Evolutionary conservation across 148 eudicot species (phyloP).

Genomic region (Drosera capensis): DNA sequence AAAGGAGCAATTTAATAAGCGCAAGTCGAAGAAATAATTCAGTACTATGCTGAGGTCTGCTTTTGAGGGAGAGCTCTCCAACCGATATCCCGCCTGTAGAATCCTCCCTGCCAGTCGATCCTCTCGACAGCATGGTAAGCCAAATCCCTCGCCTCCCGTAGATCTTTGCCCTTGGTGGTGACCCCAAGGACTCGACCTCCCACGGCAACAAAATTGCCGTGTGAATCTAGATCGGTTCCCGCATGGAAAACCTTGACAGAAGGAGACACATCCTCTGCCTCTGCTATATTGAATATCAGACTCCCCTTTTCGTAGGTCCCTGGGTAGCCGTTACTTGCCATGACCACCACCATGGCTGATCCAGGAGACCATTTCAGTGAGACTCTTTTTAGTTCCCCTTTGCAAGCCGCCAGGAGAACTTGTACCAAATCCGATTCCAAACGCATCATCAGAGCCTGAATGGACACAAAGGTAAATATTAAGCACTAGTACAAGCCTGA

Average conservation of each 20-base stretch:
- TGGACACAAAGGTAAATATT: background rate
- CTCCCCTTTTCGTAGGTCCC: slow-evolving; percentile 69
- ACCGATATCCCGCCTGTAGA: slow-evolving; percentile 69
- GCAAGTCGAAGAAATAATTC: no score
- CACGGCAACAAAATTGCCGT: slow-evolving; percentile 56
- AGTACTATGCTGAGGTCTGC: slow-evolving; percentile 4
- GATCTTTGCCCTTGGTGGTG: slow-evolving; percentile 75
- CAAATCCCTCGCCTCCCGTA: slow-evolving; percentile 61
- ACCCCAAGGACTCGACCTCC: slow-evolving; percentile 95
- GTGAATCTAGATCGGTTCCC: slow-evolving; percentile 55
- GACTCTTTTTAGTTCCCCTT: slow-evolving; percentile 47
- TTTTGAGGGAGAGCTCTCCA: slow-evolving; percentile 75
- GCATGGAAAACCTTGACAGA: slow-evolving; percentile 80
- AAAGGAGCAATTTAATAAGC: no score
- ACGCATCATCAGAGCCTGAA: slow-evolving; percentile 79
- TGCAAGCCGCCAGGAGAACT: slow-evolving; percentile 75
- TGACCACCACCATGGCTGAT: slow-evolving; percentile 90
- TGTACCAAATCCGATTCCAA: slow-evolving; percentile 80
- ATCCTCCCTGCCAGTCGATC: slow-evolving; percentile 73
- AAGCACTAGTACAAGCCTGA: background rate
- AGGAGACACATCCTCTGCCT: slow-evolving; percentile 56
- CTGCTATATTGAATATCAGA: slow-evolving; percentile 44
- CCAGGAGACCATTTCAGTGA: slow-evolving; percentile 75
- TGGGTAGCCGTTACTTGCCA: slow-evolving; percentile 97
- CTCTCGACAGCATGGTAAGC: slow-evolving; percentile 58